A percentile compares a stretch with the other conserved stretches of the same genome.
Conservation (phyloP, 257 asterid genomes). For the Leptodermis oblonga region DNA sequence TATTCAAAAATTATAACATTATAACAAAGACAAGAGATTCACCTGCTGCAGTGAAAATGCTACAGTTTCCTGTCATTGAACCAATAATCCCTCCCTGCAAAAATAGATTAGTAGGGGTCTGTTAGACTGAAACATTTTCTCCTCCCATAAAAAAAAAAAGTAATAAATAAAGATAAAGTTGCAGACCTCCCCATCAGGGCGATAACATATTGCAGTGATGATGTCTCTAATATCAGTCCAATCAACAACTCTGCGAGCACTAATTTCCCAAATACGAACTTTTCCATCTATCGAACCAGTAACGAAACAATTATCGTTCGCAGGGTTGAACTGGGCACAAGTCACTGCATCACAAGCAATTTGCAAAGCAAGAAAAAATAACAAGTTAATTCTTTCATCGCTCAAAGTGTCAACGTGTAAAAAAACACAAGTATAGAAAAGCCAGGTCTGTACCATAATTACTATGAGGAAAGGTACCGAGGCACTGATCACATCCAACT, state of each 20-base stretch:
- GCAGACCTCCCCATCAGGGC: conserved; percentile 82
- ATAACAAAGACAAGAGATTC: conserved; percentile 7
- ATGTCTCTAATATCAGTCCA: conserved; percentile 85
- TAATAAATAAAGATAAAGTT: neutral
- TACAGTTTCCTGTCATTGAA: conserved; percentile 66
- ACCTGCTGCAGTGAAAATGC: conserved; percentile 70
- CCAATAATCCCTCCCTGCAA: conserved; percentile 83
- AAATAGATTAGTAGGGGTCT: conserved; percentile 4
- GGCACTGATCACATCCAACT: conserved; percentile 71
- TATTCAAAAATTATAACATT: neutral
- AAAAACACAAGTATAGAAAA: neutral
- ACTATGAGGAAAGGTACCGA: conserved; percentile 64
- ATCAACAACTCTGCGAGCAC: conserved; percentile 64
- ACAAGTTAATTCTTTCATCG: neutral
- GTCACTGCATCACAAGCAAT: conserved; percentile 61
- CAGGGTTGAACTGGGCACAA: conserved; percentile 73
- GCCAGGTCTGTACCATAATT: conserved; percentile 61
- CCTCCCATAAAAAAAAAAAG: neutral
- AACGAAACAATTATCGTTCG: conserved; percentile 66
- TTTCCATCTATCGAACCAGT: conserved; percentile 98
- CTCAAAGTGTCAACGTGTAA: neutral
- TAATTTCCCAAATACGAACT: conserved; percentile 76
- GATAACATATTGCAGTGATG: conserved; percentile 80
- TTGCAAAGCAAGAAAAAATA: conserved; percentile 5
- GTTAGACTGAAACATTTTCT: neutral